Evolutionary conservation across 495 filamentous ascomycete genomes (phyloP), one percentile per base, ranked within the genome.

Genomic region (Trichoderma gamsii): DNA sequence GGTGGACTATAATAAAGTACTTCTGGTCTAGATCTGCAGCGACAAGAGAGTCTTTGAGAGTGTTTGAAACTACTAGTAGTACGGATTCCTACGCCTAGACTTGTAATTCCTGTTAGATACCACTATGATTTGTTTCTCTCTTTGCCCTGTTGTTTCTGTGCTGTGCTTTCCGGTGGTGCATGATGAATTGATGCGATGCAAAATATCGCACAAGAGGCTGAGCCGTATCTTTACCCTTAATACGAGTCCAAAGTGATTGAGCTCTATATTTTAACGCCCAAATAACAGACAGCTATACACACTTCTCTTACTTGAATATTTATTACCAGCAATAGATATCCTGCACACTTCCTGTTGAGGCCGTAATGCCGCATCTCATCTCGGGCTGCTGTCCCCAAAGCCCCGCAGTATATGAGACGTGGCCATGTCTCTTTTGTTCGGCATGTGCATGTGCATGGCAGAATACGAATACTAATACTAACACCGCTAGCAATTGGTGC

Each of bases 1-100:
- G 41, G 65, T 66, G 65, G 65, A 51, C 49, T 66, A 49, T 66
- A 46, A 66, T 66, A 51, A 65, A 41, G 63, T 44, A 65, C 63
- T 65, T 65, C 56, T 61, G 56, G 56, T 61, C 56, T 61, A 61
- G 56, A 61, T 61, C 56, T 61, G 56, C 56, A 61, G 56, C 56
- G 56, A 61, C 56, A 61, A 61, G 56, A 61, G 56, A 61, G 56
- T 61, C 56, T 29, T 27, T 32, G 21, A 23, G 29, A 61, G 56
- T 61, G 56, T 61, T 61, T 61, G 56, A 61, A 61, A 32, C 56
- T 21, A 16, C 13, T 16, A 46, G 43, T 15, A 16, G 12, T 18
- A 52, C 4, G 27, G 56, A 61, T 61, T 61, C 27, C 56, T 61
- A 61, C 56, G 56, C 56, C 56, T 32, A 29, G 56, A 61, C 51